Conservation (phyloP, 768 basidiomycete genomes). For the Hygrocybe coccinea region DNA sequence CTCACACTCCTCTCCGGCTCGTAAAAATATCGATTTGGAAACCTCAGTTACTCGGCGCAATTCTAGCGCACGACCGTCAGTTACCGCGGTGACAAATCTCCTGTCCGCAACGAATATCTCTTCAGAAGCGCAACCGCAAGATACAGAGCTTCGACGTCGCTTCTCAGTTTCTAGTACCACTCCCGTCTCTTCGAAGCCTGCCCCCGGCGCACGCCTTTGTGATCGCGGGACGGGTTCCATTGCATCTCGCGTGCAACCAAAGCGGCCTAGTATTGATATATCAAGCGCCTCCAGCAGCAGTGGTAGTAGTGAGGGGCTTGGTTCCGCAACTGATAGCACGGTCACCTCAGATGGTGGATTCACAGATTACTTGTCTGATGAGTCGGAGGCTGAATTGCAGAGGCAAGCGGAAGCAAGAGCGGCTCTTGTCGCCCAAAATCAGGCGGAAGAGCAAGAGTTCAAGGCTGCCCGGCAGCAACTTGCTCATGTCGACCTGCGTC, state of each 20-base stretch:
- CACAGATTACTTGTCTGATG: conserved; percentile 87
- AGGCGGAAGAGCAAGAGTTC: conserved; percentile 77
- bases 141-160: conserved; percentile 25
- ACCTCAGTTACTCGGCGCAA: conserved; percentile 44
- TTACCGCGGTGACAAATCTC: conserved; percentile 40
- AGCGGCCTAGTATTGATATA: conserved; percentile 31
- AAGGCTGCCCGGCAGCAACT: conserved; percentile 76
- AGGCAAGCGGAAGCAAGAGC: conserved; percentile 80
- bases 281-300: conserved; percentile 56
- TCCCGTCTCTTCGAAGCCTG: conserved; percentile 14
- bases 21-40: conserved; percentile 56
- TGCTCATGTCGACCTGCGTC: conserved; percentile 65
- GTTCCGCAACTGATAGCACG: conserved; percentile 67
- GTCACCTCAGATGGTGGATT: conserved; percentile 83
- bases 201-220: conserved; percentile 15
- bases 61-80: conserved; percentile 41
- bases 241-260: conserved; percentile 27
- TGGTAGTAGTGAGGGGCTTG: conserved; percentile 58
- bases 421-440: conserved; percentile 70
- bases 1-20: conserved; percentile 56
- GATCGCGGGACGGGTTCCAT: conserved; percentile 19
- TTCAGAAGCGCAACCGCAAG: conserved; percentile 29
- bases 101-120: conserved; percentile 38
- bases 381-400: conserved; percentile 86
- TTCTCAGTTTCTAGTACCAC: conserved; percentile 25